Evolutionary conservation across 164 flowering plant genomes (phyloP).

Genomic region (Saururus chinensis): DNA sequence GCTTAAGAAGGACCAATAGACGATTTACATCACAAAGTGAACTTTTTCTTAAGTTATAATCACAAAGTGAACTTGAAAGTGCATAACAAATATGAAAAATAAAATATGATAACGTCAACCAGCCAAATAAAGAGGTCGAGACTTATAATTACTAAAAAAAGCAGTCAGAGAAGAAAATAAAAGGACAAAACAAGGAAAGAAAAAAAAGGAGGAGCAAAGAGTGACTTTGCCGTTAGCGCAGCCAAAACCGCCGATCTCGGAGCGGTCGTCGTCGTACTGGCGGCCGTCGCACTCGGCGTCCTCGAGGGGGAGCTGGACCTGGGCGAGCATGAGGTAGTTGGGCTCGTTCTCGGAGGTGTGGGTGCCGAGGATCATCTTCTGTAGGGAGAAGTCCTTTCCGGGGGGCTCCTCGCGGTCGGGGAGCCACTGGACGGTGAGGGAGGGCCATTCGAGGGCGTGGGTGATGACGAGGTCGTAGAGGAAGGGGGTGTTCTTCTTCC

Average conservation of each 20-base stretch:
- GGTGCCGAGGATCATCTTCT: constrained; percentile 89
- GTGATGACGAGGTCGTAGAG: constrained; percentile 90
- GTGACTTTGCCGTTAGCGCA: constrained; percentile 76
- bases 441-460: constrained; percentile 97
- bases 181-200: no score
- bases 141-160: not conserved
- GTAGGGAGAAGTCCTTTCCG: constrained; percentile 86
- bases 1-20: no score
- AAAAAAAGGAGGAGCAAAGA: not conserved
- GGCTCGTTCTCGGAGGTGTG: constrained; percentile 96
- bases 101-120: not conserved
- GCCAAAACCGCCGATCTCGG: constrained; percentile 84
- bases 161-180: not conserved
- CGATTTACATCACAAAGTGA: no score
- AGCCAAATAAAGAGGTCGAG: not conserved
- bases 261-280: constrained; percentile 70
- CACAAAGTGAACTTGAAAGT: no score
- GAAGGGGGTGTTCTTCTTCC: constrained; percentile 98
- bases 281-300: constrained; percentile 87
- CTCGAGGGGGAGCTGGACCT: constrained; percentile 87
- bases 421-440: constrained; percentile 93
- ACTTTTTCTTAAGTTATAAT: no score
- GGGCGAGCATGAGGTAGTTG: constrained; percentile 86
- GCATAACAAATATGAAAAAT: no score
- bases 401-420: constrained; percentile 85